Evolutionary conservation across 23 red algal genomes (phyloP).

Genomic region (Gracilaria gracilis): DNA sequence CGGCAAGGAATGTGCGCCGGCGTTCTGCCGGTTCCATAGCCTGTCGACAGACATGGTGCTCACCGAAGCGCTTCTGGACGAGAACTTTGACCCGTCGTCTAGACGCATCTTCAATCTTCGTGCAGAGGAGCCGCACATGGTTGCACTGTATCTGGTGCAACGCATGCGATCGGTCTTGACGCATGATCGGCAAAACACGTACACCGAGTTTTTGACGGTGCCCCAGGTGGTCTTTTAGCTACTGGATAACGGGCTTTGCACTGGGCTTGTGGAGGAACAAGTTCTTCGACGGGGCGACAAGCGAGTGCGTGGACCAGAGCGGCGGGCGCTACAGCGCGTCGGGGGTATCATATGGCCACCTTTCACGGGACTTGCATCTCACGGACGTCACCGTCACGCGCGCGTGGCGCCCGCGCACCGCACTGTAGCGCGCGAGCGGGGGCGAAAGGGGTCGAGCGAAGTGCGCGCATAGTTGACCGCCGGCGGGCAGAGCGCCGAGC

Average conservation of each 20-base stretch:
- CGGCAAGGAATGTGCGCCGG: constrained; percentile 37
- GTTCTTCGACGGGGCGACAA: constrained; percentile 47
- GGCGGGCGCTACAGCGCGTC: not conserved
- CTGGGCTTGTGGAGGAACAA: constrained; percentile 34
- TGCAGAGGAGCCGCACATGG: constrained; percentile 86
- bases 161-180: constrained; percentile 41
- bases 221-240: constrained; percentile 24
- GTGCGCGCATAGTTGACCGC: too few species aligned
- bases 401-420: too few species aligned
- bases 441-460: too few species aligned
- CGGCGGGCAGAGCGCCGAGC: too few species aligned
- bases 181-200: constrained; percentile 22
- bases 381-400: too few species aligned
- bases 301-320: constrained; percentile 7
- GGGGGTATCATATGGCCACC: not conserved
- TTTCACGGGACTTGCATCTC: too few species aligned
- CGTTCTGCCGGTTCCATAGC: constrained; percentile 39
- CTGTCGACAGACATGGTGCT: constrained; percentile 89
- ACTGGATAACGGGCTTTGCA: constrained; percentile 35
- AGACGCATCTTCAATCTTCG: constrained; percentile 80
- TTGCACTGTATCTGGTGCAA: constrained; percentile 74
- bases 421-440: too few species aligned
- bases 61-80: constrained; percentile 80
- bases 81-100: constrained; percentile 3
- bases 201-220: constrained; percentile 49